phyloP scores from a whole-genome alignment of 2,329 filamentous ascomycete genomes.

The Corniculantispora saksenae region DNA sequence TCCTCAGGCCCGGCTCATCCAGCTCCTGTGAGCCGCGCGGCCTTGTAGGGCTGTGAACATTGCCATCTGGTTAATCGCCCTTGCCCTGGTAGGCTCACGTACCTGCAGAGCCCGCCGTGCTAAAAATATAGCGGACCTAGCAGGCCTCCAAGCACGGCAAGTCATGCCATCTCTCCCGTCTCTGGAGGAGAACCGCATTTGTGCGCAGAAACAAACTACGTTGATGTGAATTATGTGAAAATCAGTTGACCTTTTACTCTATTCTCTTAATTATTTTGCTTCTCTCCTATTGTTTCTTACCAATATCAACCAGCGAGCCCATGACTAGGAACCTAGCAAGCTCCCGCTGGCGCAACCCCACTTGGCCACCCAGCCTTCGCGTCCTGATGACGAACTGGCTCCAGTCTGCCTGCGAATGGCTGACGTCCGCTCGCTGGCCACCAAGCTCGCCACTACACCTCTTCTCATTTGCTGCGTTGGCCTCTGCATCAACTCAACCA shows the following conservation, averaged over 20 bases:
- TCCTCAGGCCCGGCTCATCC: no score
- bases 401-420: conserved; percentile 14
- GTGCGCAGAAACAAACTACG: no score
- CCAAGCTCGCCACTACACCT: conserved; percentile 20
- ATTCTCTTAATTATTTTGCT: not conserved
- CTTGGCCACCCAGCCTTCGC: conserved; percentile 16
- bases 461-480: not conserved
- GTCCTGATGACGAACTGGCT: conserved; percentile 20
- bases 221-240: no score
- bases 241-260: no score
- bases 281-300: not conserved
- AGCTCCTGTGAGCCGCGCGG: not conserved
- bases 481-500: conserved; percentile 5
- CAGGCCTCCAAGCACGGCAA: not conserved
- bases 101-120: not conserved
- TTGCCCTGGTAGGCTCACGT: not conserved
- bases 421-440: conserved; percentile 14
- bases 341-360: conserved; percentile 7
- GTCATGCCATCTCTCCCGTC: no score
- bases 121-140: not conserved
- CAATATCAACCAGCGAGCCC: no score
- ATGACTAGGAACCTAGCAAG: not conserved
- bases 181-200: no score
- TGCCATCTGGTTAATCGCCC: not conserved
- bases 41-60: conserved; percentile 7